Conservation (phyloP, 1,284 basidiomycete genomes). For the Microbotryum violaceum region DNA sequence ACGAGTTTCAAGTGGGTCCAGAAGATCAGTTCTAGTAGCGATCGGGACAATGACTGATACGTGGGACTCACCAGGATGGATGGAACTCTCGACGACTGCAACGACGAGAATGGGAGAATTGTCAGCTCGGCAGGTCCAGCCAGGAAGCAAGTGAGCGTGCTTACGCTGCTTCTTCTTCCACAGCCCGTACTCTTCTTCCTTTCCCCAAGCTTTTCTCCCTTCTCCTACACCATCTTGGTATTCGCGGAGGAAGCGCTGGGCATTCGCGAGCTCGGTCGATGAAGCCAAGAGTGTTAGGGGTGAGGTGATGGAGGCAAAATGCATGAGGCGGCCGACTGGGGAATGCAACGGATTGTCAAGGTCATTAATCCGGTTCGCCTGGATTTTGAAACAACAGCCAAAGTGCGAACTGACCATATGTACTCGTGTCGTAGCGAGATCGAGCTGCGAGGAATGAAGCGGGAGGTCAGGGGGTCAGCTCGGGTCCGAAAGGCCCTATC, state of each 20-base stretch:
- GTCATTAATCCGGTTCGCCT: too few relatives aligned
- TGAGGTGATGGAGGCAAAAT: conserved; percentile 49
- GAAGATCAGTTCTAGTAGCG: not conserved
- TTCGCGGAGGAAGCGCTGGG: conserved; percentile 38
- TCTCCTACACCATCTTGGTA: conserved; percentile 40
- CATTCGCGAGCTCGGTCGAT: conserved; percentile 39
- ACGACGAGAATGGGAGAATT: too few relatives aligned
- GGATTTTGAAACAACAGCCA: too few relatives aligned
- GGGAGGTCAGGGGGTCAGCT: not conserved
- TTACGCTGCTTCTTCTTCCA: conserved; percentile 46
- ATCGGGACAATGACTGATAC: not conserved
- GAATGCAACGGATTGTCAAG: not conserved
- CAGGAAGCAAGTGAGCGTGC: conserved; percentile 7
- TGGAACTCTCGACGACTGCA: conserved; percentile 36
- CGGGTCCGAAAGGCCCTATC: not conserved
- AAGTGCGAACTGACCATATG: conserved; percentile 20
- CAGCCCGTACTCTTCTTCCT: conserved; percentile 37
- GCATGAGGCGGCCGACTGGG: conserved; percentile 44
- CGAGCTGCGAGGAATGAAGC: conserved; percentile 7
- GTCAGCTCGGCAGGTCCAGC: not conserved
- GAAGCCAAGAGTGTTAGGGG: conserved; percentile 49
- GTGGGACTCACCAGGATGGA: conserved; percentile 31
- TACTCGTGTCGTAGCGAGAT: conserved; percentile 27
- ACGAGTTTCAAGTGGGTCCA: conserved; percentile 9
- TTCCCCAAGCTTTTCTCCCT: conserved; percentile 40